Conservation (phyloP, 2,329 filamentous ascomycete genomes). For the Hypoxylon sp. region DNA sequence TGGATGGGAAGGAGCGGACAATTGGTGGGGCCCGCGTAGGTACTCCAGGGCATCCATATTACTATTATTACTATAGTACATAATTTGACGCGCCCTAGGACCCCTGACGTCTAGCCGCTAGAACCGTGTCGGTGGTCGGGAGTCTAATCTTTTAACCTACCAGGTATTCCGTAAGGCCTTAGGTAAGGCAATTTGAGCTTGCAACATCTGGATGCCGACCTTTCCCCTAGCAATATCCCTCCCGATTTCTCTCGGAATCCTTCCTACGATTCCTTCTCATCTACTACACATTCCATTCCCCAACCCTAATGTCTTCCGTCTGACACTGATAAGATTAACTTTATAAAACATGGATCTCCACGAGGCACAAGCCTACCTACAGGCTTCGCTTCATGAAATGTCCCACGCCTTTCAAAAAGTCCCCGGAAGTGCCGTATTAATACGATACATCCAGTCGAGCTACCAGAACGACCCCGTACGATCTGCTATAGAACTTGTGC, state of each 20-base stretch:
- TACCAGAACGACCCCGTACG: conserved; percentile 98
- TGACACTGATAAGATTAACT: conserved; percentile 10
- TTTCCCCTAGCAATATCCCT: conserved; percentile 5
- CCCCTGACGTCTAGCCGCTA: not conserved
- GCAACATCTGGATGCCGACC: conserved; percentile 1
- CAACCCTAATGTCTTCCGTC: conserved; percentile 20
- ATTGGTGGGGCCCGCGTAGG: conserved; percentile 2
- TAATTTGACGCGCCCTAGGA: not conserved
- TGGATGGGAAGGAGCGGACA: not conserved
- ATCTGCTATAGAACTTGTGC: conserved; percentile 90
- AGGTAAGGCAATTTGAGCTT: not conserved
- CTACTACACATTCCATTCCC: conserved; percentile 9
- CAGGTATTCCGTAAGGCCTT: not conserved
- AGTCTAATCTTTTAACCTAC: not conserved
- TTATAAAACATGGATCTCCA: conserved; percentile 69
- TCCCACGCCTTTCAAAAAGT: conserved; percentile 84
- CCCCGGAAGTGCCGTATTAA: conserved; percentile 91
- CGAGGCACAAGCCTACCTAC: conserved; percentile 67
- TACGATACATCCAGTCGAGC: conserved; percentile 95
- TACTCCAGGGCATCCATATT: not conserved
- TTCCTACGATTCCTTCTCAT: conserved; percentile 20
- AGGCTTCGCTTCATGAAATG: conserved; percentile 64
- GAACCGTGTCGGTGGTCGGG: not conserved
- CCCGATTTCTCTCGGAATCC: conserved; percentile 21
- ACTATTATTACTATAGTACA: too few species aligned